Base-by-base conservation (phyloP, 345 rosid species). In the Gossypium rotundifolium region DNA sequence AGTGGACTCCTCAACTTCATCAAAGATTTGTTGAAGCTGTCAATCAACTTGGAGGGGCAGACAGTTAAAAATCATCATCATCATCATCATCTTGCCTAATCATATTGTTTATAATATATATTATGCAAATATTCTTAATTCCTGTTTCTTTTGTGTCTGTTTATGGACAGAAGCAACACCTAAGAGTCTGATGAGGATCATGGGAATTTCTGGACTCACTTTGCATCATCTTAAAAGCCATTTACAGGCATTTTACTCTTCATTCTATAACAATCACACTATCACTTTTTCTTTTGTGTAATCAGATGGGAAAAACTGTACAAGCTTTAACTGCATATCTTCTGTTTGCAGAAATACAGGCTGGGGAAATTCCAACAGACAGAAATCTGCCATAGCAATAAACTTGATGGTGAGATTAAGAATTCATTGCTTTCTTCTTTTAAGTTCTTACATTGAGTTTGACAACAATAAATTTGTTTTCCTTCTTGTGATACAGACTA, bases 1-100 rank as follows among this genome's bases (percentile, higher is more conserved):
- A 95, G 82, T 93, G 99, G 99, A 91, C 96, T 78, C 83, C 88
- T 60, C 97, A 95, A 80, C 97, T 95, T 61, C 99, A 93, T 84
- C 94, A 85, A 33, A 84, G 86, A 75, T 95, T 95, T 81, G 84
- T 88, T n/a, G 98, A 93, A 74, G 93, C 94, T 0, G 86, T 95
- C 82, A 74, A 78, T 78, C 99, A 87, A 29, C 88, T 95, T 72
- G 99, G 96, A 66, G 99, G 99, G 42, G 85, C 97, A 75, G 90
- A 95, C 75, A 93, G 99, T 95, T 84, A 65, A 80, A 33, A 33
- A 87, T 83, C 22, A 4, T 60, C 12, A 25, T 83, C 22, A 4
- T 60, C 12, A 25, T 20, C 52, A 59, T 38, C 74, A 22, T 76
- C 22, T 75, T 61, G 48, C 70, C 20, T 58, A 10, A 18, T 45